phyloP scores from a whole-genome alignment of 345 rosid species.

The Dipteronia dyeriana region DNA sequence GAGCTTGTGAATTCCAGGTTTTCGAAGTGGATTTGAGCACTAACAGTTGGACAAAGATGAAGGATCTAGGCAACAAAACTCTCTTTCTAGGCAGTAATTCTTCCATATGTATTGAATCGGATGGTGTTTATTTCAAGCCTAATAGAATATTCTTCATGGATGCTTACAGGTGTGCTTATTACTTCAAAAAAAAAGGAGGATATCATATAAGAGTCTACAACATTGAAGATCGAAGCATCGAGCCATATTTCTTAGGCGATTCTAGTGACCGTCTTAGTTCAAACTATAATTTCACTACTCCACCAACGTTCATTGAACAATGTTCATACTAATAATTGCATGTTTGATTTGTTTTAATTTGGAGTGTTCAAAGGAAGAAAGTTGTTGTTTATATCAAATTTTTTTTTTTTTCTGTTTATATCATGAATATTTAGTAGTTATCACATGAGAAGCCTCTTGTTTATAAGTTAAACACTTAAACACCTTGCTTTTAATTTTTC shows the following conservation, averaged over 20 bases:
- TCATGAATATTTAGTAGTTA: no score
- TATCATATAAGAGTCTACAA: not conserved
- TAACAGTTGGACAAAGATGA: not conserved
- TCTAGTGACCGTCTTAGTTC: not conserved
- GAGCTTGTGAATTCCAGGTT: not conserved
- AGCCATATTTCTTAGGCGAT: not conserved
- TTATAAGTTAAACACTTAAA: no score
- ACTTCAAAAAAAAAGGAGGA: not conserved
- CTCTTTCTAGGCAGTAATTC: not conserved
- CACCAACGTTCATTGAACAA: no score
- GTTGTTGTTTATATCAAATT: no score
- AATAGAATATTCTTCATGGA: not conserved
- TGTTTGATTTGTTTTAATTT: no score
- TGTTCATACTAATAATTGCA: no score
- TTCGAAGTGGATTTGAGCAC: not conserved
- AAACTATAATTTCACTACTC: no score
- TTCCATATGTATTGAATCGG: not conserved
- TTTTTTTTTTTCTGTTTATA: no score
- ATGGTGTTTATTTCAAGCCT: not conserved
- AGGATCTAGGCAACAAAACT: not conserved
- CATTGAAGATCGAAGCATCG: not conserved
- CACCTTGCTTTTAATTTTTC: no score
- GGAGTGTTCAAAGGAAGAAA: no score
- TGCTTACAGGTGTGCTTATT: no score
- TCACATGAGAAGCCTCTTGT: no score